Evolutionary conservation across 306 rosid species (phyloP).

Genomic region (Sindora glabra): DNA sequence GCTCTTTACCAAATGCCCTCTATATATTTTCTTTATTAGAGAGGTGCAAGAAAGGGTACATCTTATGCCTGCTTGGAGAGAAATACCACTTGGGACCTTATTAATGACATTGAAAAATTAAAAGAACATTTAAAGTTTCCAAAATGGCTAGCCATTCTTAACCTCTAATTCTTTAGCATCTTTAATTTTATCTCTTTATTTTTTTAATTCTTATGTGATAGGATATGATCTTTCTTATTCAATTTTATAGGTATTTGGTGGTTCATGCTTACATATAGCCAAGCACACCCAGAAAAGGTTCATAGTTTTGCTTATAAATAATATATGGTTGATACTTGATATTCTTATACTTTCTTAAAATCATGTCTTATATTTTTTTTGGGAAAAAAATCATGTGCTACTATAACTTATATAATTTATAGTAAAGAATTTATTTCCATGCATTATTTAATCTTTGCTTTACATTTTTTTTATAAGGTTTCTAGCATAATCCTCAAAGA

Average conservation of each 20-base stretch:
- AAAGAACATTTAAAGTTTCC: constrained; percentile 84
- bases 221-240: constrained; percentile 6
- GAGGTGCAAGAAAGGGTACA: constrained; percentile 91
- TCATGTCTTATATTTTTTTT: background rate
- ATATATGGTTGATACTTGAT: constrained; percentile 9
- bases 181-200: no score
- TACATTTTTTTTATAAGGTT: constrained; percentile 45
- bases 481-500: constrained; percentile 85
- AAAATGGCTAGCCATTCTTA: constrained; percentile 77
- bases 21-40: constrained; percentile 36
- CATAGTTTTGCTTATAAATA: constrained; percentile 4
- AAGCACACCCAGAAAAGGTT: constrained; percentile 90
- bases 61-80: constrained; percentile 94
- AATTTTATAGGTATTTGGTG: constrained; percentile 80
- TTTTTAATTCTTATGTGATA: constrained; percentile 2
- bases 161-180: constrained; percentile 3
- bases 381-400: background rate
- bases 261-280: constrained; percentile 97
- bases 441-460: constrained; percentile 10
- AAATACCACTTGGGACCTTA: constrained; percentile 91
- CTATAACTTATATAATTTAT: constrained; percentile 1
- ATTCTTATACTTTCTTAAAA: background rate
- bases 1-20: no score
- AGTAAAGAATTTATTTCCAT: constrained; percentile 9
- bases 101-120: constrained; percentile 80